Evolutionary conservation across 2,329 filamentous ascomycete genomes (phyloP).

Genomic region (Corniculantispora saksenae): DNA sequence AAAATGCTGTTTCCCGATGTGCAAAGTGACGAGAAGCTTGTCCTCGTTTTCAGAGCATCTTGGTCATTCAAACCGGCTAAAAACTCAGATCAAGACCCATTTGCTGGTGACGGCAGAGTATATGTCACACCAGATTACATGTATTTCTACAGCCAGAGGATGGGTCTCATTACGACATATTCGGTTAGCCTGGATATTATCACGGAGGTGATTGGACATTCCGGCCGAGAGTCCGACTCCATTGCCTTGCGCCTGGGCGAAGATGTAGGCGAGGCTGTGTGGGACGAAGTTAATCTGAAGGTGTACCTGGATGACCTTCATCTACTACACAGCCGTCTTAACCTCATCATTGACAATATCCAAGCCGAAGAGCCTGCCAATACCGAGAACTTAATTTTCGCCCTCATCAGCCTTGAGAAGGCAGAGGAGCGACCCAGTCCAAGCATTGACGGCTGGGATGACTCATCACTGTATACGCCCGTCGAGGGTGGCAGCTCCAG

Average conservation of each 20-base stretch:
- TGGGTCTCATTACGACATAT: slow-evolving; percentile 85
- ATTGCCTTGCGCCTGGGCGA: slow-evolving; percentile 78
- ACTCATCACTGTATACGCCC: slow-evolving; percentile 63
- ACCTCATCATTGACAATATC: slow-evolving; percentile 80
- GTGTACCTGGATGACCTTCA: slow-evolving; percentile 87
- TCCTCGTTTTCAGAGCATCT: slow-evolving; percentile 89
- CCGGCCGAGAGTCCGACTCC: slow-evolving; percentile 90
- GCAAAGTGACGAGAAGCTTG: slow-evolving; percentile 74
- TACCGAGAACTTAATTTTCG: slow-evolving; percentile 69
- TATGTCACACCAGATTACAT: slow-evolving; percentile 86
- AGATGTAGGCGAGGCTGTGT: slow-evolving; percentile 61
- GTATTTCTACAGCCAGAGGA: slow-evolving; percentile 95
- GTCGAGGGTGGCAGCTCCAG: slow-evolving; percentile 57
- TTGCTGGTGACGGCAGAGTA: slow-evolving; percentile 70
- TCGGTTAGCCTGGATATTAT: slow-evolving; percentile 74
- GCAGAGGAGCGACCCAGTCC: slow-evolving; percentile 62
- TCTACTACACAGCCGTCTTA: slow-evolving; percentile 79
- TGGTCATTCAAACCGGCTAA: slow-evolving; percentile 63
- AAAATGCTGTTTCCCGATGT: slow-evolving; percentile 85
- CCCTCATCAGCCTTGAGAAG: slow-evolving; percentile 73
- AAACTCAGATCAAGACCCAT: slow-evolving; percentile 41
- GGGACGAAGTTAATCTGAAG: slow-evolving; percentile 81
- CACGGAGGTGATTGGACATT: slow-evolving; percentile 84
- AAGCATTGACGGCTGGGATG: slow-evolving; percentile 89
- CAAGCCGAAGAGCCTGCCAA: slow-evolving; percentile 69